Conservation (phyloP, 208 protist genomes). For the Crithidia sp. region DNA sequence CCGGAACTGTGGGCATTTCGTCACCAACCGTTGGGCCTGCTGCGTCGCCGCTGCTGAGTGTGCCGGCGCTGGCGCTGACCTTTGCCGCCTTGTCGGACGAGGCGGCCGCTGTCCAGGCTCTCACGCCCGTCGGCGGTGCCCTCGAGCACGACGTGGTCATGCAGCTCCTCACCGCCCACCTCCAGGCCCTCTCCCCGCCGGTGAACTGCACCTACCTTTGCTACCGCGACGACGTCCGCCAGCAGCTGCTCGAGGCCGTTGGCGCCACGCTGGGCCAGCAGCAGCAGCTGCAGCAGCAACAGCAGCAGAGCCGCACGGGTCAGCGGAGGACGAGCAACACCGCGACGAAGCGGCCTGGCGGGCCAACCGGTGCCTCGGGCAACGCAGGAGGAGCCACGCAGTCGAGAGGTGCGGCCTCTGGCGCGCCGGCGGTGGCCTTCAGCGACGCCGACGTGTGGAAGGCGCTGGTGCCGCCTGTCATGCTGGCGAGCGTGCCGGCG, state of each 20-base stretch:
- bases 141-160: slow-evolving; percentile 71
- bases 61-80: slow-evolving; percentile 39
- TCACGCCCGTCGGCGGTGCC: slow-evolving; percentile 49
- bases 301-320: slow-evolving; percentile 4
- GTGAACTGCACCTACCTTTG: slow-evolving; percentile 77
- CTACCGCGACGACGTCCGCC: slow-evolving; percentile 58
- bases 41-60: slow-evolving; percentile 36
- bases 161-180: slow-evolving; percentile 53
- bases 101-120: slow-evolving; percentile 35
- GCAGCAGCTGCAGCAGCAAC: slow-evolving; percentile 25
- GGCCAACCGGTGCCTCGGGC: not conserved
- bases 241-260: slow-evolving; percentile 29
- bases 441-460: slow-evolving; percentile 55
- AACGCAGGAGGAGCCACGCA: not conserved
- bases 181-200: slow-evolving; percentile 63
- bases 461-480: slow-evolving; percentile 71
- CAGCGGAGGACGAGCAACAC: not conserved
- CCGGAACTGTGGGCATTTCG: too few species aligned
- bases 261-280: slow-evolving; percentile 33
- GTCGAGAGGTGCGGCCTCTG: not conserved
- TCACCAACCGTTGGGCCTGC: not conserved
- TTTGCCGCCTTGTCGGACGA: slow-evolving; percentile 71
- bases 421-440: slow-evolving; percentile 13
- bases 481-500: slow-evolving; percentile 50
- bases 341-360: slow-evolving; percentile 10